Base-by-base conservation (phyloP, 768 basidiomycete genomes). In the Lentinula sp. region DNA sequence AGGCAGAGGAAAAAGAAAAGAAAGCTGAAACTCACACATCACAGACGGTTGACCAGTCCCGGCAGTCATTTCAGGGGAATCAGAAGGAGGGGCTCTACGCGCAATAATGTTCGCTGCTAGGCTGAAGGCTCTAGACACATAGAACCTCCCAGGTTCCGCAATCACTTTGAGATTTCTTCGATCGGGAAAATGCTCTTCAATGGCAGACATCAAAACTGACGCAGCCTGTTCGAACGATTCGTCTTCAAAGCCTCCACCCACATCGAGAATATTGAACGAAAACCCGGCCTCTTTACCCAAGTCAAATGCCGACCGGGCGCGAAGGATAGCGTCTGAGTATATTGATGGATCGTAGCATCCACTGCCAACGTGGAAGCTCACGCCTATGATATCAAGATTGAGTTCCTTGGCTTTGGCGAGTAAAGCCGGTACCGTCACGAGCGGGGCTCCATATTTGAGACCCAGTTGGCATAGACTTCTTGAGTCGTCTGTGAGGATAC, bases 401-500 rank as follows among this genome's bases (percentile, higher is more conserved):
- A 98, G 80, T 66, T 91, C 86, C 65, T 80, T 80, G 2, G 97
- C 97, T 66, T 87, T 90, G 11, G 78, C 75, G 55, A 99, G 81
- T 21, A 99, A 83, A 13, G 79, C 81, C 2, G 91, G 91, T 21
- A 97, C 94, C 10, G 85, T 80, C 21, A 76, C 79, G 48, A 98
- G 80, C 1, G 95, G 86, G 0, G 97, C 95, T n/a, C 97, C 97
- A 65, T 95, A 99, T 74, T 99, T 99, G 73, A 93, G 84, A 5
- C 95, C 94, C 53, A 99, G 87, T 16, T 91, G 87, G 71, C 96
- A 98, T 13, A 98, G 76, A 61, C 89, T 91, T 76, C 93, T 97
- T 48, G 91, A 92, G 75, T 98, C 97, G 75, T 99, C 97, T n/a
- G 96, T 95, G 49, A 98, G 80, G 71, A 99, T 98, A 65, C 97